These are phyloP conservation scores for Cladophialophora exuberans DNA, from an alignment of 2,329 filamentous ascomycete species.

Conservation along the genomic window DNA sequence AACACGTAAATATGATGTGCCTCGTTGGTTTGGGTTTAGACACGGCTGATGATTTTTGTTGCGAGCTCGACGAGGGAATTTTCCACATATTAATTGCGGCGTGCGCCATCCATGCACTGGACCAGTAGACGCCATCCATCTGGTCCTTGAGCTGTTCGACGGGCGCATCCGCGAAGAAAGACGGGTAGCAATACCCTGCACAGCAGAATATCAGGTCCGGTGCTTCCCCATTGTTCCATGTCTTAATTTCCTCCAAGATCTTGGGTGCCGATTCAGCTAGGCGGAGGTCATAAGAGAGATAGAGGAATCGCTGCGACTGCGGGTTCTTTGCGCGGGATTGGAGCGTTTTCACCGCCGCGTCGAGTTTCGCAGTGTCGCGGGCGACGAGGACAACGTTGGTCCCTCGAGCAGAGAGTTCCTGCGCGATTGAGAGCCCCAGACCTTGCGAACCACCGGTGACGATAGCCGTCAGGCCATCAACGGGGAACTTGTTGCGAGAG, in stretches of 20 bases:
- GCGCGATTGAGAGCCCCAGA: slow-evolving; percentile 77
- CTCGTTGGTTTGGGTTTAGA: slow-evolving; percentile 54
- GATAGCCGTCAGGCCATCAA: slow-evolving; percentile 84
- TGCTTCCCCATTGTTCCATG: slow-evolving; percentile 74
- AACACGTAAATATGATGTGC: slow-evolving; percentile 88
- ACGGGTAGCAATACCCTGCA: slow-evolving; percentile 74
- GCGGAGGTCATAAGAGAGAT: slow-evolving; percentile 81
- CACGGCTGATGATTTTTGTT: slow-evolving; percentile 37
- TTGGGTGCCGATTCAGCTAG: slow-evolving; percentile 68
- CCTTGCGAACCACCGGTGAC: slow-evolving; percentile 92
- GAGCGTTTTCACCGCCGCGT: slow-evolving; percentile 68
- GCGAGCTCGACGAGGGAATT: slow-evolving; percentile 35
- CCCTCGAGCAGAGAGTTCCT: slow-evolving; percentile 77
- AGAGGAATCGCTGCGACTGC: slow-evolving; percentile 74
- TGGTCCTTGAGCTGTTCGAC: slow-evolving; percentile 69
- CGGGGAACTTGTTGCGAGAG: slow-evolving; percentile 74
- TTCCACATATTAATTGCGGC: slow-evolving; percentile 78
- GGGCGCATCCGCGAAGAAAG: slow-evolving; percentile 76
- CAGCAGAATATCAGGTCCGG: slow-evolving; percentile 92
- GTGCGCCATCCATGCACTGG: slow-evolving; percentile 82
- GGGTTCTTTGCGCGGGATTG: slow-evolving; percentile 63
- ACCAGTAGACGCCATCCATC: slow-evolving; percentile 94
- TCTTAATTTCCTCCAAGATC: slow-evolving; percentile 71
- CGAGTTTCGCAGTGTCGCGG: slow-evolving; percentile 74
- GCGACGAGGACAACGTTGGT: slow-evolving; percentile 86